Base-by-base conservation (phyloP, 1,139 yeast genomes). In the Protomyces macrosporus region DNA sequence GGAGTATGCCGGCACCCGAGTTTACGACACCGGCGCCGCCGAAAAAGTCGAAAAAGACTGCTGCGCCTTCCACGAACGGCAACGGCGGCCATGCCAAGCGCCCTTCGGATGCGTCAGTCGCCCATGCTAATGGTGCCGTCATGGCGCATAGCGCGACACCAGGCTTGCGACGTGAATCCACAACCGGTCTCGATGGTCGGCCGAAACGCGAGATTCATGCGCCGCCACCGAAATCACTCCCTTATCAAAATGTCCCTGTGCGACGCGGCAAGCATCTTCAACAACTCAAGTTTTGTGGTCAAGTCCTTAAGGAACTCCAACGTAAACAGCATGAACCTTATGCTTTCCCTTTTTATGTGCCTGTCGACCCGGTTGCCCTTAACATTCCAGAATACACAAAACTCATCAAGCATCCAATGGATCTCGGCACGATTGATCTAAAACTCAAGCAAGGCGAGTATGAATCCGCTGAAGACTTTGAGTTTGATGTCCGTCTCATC, bases 191-290 rank as follows among this genome's bases (percentile, higher is more conserved):
- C 55, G 82, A 81, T 45, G 86, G 85, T 52, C 82, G 98, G 69
- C 98, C 98, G 53, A 91, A 91, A 77, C 84, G 99, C 70, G 95
- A 90, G 71, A 90, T 93, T 59, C 97, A 91, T 73, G 98, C 98
- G 2, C 98, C 98, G 63, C 87, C 88, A 72, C 88, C 97, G 16
- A 90, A 90, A 73, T 98, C 93, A 74, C 83, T 91, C 74, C 96
- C 96, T 3, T 90, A 90, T 71, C 74, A 75, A 39, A 97, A 90
- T 72, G 83, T 83, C 52, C 84, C 95, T 73, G 98, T 98, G 57
- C 84, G 95, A 69, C 88, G 90, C 75, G 91, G 93, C 82, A 93
- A 90, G 79, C 86, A 81, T 74, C 96, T 95, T 54, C 87, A 93
- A 12, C 98, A 93, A 75, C 82, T 93, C 72, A 82, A 93, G 71